Percentiles rank a stretch among this genome's conserved stretches.
These are phyloP conservation scores for Pyrenopolyporus hunteri DNA, from an alignment of 495 filamentous ascomycete genomes.

Conservation along the genomic window DNA sequence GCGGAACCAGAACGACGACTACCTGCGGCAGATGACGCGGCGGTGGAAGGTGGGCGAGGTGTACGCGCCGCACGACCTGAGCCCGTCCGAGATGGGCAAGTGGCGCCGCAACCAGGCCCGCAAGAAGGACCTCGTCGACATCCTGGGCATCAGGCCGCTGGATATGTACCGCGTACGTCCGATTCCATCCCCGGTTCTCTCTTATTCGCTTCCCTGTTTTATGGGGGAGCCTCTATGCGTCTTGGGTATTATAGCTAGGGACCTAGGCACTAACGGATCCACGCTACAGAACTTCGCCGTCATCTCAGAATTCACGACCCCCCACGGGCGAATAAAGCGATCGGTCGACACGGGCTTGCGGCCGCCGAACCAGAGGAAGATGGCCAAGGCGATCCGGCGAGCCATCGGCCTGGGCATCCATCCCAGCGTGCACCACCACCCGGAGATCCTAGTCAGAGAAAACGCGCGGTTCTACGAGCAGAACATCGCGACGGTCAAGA, in stretches of 20 bases:
- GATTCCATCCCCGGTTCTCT: no score
- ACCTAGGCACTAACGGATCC: neutral
- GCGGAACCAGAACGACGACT: slow-evolving; percentile 40
- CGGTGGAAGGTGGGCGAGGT: slow-evolving; percentile 78
- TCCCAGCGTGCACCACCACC: slow-evolving; percentile 90
- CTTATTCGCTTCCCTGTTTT: no score
- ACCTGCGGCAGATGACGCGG: slow-evolving; percentile 54
- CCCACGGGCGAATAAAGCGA: slow-evolving; percentile 84
- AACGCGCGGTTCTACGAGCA: slow-evolving; percentile 14
- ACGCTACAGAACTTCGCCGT: slow-evolving; percentile 81
- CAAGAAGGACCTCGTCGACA: slow-evolving; percentile 77
- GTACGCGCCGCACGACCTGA: slow-evolving; percentile 89
- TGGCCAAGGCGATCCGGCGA: slow-evolving; percentile 89
- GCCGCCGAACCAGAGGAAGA: slow-evolving; percentile 86
- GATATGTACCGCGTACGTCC: slow-evolving; percentile 83
- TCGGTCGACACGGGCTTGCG: slow-evolving; percentile 75
- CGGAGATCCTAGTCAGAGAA: slow-evolving; percentile 71
- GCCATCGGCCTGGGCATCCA: slow-evolving; percentile 88
- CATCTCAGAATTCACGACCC: slow-evolving; percentile 86
- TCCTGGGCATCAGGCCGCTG: slow-evolving; percentile 78
- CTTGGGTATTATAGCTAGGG: neutral
- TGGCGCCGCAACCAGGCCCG: slow-evolving; percentile 49
- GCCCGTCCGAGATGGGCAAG: slow-evolving; percentile 72
- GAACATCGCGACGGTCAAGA: slow-evolving; percentile 17
- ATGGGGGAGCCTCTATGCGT: no score